Base-by-base conservation (phyloP, 768 basidiomycete species). In the Kwoniella newhampshirensis region DNA sequence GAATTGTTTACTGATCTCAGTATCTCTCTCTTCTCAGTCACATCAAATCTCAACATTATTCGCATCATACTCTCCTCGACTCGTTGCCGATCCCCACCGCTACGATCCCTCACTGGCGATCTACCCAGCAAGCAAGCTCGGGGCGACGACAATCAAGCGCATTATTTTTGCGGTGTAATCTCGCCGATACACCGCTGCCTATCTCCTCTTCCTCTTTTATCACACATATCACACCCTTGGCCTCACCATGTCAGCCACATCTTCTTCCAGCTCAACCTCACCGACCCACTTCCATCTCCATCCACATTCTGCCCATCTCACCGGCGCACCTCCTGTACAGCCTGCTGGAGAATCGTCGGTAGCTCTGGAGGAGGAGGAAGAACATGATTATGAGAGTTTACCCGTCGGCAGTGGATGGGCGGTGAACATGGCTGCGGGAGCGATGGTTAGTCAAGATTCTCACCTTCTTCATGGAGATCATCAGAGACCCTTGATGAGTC, bases 381-480 rank as follows among this genome's bases (percentile, higher is more conserved):
- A 86, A 52, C 77, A 82, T 51, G 83, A 84, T 49, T 85, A 86
- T 71, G 86, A 87, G 76, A 81, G 78, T 52, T 75, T 87, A 48
- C 86, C 88, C 52, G 82, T 84, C 7, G 89, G 89, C 78, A 86
- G 87, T 37, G 87, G 89, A 44, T 82, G 91, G 67, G 85, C 84
- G 23, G 90, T 96, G 59, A 93, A 92, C 78, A 98, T 98, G 96
- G 78, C 91, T 69, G 96, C 96, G 21, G 96, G 96, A 60, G 92
- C 92, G 49, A 80, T 98, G 76, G 92, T 93, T 75, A 80, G 89
- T 82, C 12, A 3, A 44, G 56, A 41, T 26, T 45, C 25, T 49
- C 60, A 60, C 12, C 51, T 8, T 28, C 28, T 12, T 54, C 37
- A 42, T 61, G 0, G 18, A n/a, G n/a, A n/a, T n/a, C n/a, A n/a